Conservation (phyloP, 2,329 filamentous ascomycete species). For the Capronia americana region DNA sequence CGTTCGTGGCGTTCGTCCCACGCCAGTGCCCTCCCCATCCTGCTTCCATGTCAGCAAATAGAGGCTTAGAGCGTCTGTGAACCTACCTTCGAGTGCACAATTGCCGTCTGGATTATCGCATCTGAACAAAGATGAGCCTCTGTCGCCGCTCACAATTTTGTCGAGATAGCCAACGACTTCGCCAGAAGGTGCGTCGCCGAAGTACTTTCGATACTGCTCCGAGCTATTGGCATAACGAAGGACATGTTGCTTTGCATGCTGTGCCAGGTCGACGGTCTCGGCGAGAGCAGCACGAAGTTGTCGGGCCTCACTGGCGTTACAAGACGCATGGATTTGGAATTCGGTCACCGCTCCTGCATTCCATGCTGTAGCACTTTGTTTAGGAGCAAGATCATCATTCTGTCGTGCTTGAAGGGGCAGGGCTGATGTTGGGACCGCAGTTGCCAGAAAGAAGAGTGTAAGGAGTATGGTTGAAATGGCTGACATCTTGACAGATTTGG, state of each 20-base stretch:
- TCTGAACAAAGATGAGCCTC: slow-evolving; percentile 65
- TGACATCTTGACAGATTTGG: background rate
- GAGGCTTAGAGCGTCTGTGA: slow-evolving; percentile 6
- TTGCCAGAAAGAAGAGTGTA: background rate
- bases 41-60: slow-evolving; percentile 42
- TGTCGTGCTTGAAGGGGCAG: slow-evolving; percentile 4
- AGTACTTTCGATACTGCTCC: slow-evolving; percentile 69
- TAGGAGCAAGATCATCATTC: background rate
- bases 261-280: slow-evolving; percentile 64
- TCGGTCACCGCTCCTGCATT: slow-evolving; percentile 46
- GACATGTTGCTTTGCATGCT: slow-evolving; percentile 67
- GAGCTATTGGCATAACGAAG: slow-evolving; percentile 60
- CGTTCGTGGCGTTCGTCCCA: slow-evolving; percentile 66
- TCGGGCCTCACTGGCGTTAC: slow-evolving; percentile 66
- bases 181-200: slow-evolving; percentile 65
- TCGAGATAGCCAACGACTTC: slow-evolving; percentile 68
- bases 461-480: background rate
- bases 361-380: background rate
- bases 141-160: slow-evolving; percentile 64
- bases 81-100: slow-evolving; percentile 59
- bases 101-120: slow-evolving; percentile 73
- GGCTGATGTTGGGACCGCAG: background rate
- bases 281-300: slow-evolving; percentile 64
- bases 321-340: slow-evolving; percentile 67
- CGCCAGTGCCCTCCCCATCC: slow-evolving; percentile 73